Conservation (phyloP, 2,329 filamentous ascomycete genomes). For the Nothophaeocryptopus gaeumannii region DNA sequence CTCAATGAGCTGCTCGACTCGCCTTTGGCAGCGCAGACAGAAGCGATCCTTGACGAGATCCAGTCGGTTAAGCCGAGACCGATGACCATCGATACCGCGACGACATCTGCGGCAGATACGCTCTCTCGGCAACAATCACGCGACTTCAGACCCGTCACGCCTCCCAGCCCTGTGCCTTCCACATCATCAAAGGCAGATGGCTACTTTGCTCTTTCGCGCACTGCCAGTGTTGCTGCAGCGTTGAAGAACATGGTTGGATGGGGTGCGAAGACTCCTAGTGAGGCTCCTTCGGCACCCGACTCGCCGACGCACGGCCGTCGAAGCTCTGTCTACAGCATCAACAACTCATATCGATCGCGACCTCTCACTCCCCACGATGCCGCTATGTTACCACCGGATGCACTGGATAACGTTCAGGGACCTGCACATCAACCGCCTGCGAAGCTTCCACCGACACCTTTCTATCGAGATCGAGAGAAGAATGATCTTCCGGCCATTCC, state of each 20-base stretch:
- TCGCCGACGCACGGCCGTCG: slow-evolving; percentile 29
- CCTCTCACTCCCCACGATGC: slow-evolving; percentile 34
- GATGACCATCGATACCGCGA: slow-evolving; percentile 29
- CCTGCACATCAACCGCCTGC: slow-evolving; percentile 65
- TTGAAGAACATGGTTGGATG: slow-evolving; percentile 58
- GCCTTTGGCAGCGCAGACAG: slow-evolving; percentile 66
- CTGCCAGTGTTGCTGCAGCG: slow-evolving; percentile 63
- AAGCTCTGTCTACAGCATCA: slow-evolving; percentile 22
- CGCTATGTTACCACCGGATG: slow-evolving; percentile 62
- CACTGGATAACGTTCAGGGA: slow-evolving; percentile 57
- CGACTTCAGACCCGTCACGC: slow-evolving; percentile 41
- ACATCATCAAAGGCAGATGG: slow-evolving; percentile 53
- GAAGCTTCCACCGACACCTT: slow-evolving; percentile 73
- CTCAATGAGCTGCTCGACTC: slow-evolving; percentile 76
- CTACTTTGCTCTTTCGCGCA: slow-evolving; percentile 62
- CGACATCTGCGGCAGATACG: slow-evolving; percentile 17
- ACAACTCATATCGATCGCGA: slow-evolving; percentile 43
- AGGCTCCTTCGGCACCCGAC: slow-evolving; percentile 23
- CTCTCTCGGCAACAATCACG: slow-evolving; percentile 37
- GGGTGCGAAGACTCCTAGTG: slow-evolving; percentile 28
- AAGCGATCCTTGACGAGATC: slow-evolving; percentile 69
- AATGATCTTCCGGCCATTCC: slow-evolving; percentile 65
- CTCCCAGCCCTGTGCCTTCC: slow-evolving; percentile 44
- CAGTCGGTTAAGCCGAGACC: slow-evolving; percentile 21
- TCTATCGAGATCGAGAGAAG: slow-evolving; percentile 63